Evolutionary conservation across 106 monocot species (phyloP), one percentile per base, ranked within the genome.

Genomic region (Phalaenopsis aphrodite): DNA sequence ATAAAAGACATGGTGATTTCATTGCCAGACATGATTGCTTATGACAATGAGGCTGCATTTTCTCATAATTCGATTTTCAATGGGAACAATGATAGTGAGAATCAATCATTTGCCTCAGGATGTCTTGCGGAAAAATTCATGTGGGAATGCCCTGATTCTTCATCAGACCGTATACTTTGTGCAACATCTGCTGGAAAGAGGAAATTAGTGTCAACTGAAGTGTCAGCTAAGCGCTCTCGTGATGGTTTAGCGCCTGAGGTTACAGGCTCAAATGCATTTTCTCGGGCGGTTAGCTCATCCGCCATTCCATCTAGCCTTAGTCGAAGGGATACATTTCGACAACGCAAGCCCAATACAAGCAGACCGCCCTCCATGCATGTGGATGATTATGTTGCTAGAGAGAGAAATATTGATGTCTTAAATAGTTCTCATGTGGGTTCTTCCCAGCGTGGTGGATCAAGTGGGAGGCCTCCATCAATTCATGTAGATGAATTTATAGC

Each of bases 401-500:
- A 99, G 86, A 92, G 97, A 81, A 98, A 94, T 78, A 84, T 92
- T 78, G 97, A 98, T 86, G 88, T 86, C 55, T 77, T 84, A 75
- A 91, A 83, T 41, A 90, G 81, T 39, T 82, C 85, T 75, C 92
- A 90, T 88, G 78, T 82, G 65, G 84, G 83, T 56, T 87, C 91
- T 75, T 80, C 86, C 30, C 98, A 92, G 74, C 94, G 99, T 58
- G 91, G 88, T 73, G 85, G 85, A 46, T 83, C 87, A 36, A 93
- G 91, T 85, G 99, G 99, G 42, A 86, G 99, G 72, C 99, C 99
- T 66, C 99, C 99, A 75, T 99, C 99, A 47, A 95, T 99, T 84
- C 99, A 99, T 87, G 99, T 99, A 39, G 99, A 99, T 91, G 99
- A 99, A 82, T 99, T 99, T 79, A 95, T 95, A 86, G 99, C 99